These are phyloP conservation scores for Heliosperma pusillum DNA, from an alignment of 148 eudicot genomes.

Conservation along the genomic window DNA sequence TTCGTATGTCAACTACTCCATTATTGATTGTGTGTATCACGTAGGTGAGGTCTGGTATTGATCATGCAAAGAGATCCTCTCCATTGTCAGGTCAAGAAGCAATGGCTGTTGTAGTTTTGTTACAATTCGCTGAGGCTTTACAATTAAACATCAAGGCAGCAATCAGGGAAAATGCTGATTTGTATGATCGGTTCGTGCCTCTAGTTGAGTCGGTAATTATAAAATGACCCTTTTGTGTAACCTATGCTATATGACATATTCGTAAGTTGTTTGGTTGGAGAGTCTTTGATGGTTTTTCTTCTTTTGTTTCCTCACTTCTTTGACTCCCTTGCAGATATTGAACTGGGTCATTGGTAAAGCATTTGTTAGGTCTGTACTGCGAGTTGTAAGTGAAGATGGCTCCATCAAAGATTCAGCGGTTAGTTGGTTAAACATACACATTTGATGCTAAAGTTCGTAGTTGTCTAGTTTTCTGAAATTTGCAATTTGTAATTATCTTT, in stretches of 20 bases:
- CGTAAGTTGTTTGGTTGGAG: slow-evolving; percentile 16
- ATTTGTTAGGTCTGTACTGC: slow-evolving; percentile 57
- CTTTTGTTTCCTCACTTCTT: slow-evolving; percentile 13
- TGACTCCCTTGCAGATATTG: slow-evolving; percentile 53
- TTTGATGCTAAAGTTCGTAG: neutral
- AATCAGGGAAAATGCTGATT: slow-evolving; percentile 65
- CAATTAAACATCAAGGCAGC: slow-evolving; percentile 63
- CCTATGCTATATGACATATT: slow-evolving; percentile 9
- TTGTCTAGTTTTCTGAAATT: neutral
- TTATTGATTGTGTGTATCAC: slow-evolving; percentile 16
- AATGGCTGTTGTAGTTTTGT: slow-evolving; percentile 52
- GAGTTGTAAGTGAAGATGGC: slow-evolving; percentile 86
- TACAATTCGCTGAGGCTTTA: slow-evolving; percentile 62
- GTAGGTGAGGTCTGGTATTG: slow-evolving; percentile 73
- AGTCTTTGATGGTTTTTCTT: slow-evolving; percentile 13
- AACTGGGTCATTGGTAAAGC: slow-evolving; percentile 52
- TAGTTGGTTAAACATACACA: slow-evolving; percentile 20
- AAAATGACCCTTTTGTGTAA: slow-evolving; percentile 21
- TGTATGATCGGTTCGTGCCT: slow-evolving; percentile 77
- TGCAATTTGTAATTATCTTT: neutral
- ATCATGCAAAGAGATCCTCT: slow-evolving; percentile 50
- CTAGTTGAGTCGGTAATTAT: slow-evolving; percentile 53
- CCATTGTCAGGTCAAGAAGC: slow-evolving; percentile 80
- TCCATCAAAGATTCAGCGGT: slow-evolving; percentile 88
- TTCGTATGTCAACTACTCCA: neutral